A percentile compares a stretch with the other conserved stretches of the same genome.
These are phyloP conservation scores for Eucalyptus sp. DNA, from an alignment of 345 rosid genomes.

Conservation along the genomic window DNA sequence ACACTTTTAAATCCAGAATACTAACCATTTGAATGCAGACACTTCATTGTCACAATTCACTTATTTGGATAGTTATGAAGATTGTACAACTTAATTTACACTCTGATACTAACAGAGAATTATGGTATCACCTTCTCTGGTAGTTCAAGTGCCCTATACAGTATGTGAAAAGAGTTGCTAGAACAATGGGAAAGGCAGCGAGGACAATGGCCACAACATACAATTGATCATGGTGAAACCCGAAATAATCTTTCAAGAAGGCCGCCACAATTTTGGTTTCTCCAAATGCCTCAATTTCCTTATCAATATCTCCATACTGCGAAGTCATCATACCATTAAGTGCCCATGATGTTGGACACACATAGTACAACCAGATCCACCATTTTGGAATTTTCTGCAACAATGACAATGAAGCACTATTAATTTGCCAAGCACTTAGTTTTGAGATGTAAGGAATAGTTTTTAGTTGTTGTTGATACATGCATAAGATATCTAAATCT, in stretches of 20 bases:
- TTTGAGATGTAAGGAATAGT: not conserved
- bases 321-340: constrained; percentile 51
- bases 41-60: not conserved
- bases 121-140: constrained; percentile 38
- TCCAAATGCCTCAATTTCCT: constrained; percentile 31
- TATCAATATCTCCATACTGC: constrained; percentile 58
- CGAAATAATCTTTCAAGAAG: constrained; percentile 45
- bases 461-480: not conserved
- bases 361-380: constrained; percentile 76
- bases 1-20: not conserved
- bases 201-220: constrained; percentile 23
- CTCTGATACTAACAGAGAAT: not conserved
- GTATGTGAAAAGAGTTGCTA: constrained; percentile 43
- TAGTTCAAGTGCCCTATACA: constrained; percentile 42
- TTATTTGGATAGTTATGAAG: not conserved
- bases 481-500: not conserved
- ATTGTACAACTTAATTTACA: not conserved
- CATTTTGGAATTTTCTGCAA: constrained; percentile 64
- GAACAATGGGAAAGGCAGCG: constrained; percentile 25
- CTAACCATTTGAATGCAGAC: not conserved
- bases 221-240: constrained; percentile 31
- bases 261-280: constrained; percentile 20
- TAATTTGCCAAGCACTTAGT: not conserved
- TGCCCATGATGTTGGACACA: constrained; percentile 67
- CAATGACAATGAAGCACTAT: not conserved